Base-by-base conservation (phyloP, 2,329 filamentous ascomycete genomes). In the Ophiostoma novo-ulmi region DNA sequence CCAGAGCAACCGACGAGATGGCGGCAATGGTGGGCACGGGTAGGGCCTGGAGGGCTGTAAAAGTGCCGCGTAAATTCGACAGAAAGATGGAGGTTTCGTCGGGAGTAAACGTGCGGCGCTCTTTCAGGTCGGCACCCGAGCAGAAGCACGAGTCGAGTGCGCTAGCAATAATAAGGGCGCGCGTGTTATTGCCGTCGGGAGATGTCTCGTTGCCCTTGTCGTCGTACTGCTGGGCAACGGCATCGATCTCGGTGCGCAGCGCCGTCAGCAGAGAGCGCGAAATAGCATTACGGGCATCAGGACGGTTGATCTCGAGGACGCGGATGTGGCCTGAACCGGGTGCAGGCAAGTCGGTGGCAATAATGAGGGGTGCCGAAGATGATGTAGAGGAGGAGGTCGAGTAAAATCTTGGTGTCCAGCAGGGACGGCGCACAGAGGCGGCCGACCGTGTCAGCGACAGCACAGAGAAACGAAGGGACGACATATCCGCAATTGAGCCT, bases 71-170 rank as follows among this genome's bases (percentile, higher is more conserved):
- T 69, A 99, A 89, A 76, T 86, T 85, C 64, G 84, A 77, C 44
- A 99, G 88, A 83, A 99, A 99, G 36, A 87, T 83, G 52, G 86
- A 83, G 2, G 93, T 97, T 75, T 97, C 91, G 75, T 93, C 87
- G 72, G 84, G 85, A 0, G 87, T 89, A 80, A 97, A 95, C 4
- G 85, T 87, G 71, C 86, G 85, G 38, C 94, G 84, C 83, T 97
- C 94, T 78, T 97, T 98, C 76, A 99, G 81, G 78, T 99, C 95
- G 4, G 95, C 95, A 52, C 95, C 95, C 0, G 95, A 93, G 80
- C 95, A 99, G 80, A 99, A 99, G 76, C 89, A 91, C 35, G 87
- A 84, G 75, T 97, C 92, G n/a, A 92, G 86, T 58, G 92, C 92
- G 77, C 92, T 96, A 13, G 92, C 91, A 20, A 99, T 76, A 58